Evolutionary conservation across 2,329 filamentous ascomycete genomes (phyloP).

Genomic region (Pseudocercospora cruenta): DNA sequence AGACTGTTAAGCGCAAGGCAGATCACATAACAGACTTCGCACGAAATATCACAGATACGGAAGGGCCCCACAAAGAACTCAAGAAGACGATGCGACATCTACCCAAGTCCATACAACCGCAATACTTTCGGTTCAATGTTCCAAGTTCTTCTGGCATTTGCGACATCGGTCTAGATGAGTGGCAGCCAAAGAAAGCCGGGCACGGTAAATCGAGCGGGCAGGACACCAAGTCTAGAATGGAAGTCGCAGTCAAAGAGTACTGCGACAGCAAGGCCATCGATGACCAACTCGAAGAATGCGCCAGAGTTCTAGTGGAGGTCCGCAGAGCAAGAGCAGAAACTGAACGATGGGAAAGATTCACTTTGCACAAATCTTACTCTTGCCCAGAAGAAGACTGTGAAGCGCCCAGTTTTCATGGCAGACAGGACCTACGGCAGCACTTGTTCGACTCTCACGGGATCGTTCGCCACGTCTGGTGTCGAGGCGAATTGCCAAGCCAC

Average conservation of each 20-base stretch:
- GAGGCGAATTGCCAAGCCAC: not conserved
- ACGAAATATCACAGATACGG: not conserved
- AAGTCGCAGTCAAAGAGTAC: not conserved
- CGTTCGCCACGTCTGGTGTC: not conserved
- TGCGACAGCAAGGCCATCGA: not conserved
- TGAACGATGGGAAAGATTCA: constrained; percentile 4
- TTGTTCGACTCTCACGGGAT: not conserved
- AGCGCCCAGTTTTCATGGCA: not conserved
- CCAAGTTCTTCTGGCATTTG: not conserved
- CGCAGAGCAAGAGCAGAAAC: not conserved
- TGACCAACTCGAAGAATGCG: not conserved
- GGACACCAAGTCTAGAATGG: not conserved
- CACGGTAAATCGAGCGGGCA: not conserved
- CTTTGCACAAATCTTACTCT: not conserved
- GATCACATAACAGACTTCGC: not conserved
- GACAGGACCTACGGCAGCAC: not conserved
- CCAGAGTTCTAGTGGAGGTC: not conserved
- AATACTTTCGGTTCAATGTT: not conserved
- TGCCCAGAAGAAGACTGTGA: not conserved
- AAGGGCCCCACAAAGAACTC: not conserved
- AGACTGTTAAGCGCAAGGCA: not conserved
- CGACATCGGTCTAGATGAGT: not conserved
- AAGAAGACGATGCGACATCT: not conserved
- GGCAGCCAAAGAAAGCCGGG: not conserved
- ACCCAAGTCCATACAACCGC: not conserved